These are phyloP conservation scores for Panaeolus papilionaceus DNA, from an alignment of 768 basidiomycete species.

Conservation along the genomic window DNA sequence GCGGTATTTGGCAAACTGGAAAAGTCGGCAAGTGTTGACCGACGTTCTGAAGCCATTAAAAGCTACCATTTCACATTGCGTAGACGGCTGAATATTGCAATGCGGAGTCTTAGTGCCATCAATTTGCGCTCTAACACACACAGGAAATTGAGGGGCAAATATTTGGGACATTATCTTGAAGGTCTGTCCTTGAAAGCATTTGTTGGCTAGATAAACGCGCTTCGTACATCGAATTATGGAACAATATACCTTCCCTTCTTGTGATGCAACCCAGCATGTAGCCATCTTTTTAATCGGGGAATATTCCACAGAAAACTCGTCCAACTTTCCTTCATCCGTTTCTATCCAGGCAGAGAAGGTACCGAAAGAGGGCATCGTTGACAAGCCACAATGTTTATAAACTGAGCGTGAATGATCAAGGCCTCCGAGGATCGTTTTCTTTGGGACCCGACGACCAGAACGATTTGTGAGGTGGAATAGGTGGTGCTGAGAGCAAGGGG, in stretches of 20 bases:
- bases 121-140: neutral
- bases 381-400: no score
- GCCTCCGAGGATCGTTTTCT: no score
- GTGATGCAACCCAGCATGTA: neutral
- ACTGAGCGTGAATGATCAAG: no score
- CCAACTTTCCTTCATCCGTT: neutral
- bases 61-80: neutral
- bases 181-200: neutral
- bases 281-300: neutral
- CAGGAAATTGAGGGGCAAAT: neutral
- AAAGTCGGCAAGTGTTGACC: neutral
- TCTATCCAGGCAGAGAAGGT: slow-evolving; percentile 2
- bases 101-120: neutral
- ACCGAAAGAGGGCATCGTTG: neutral
- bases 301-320: neutral
- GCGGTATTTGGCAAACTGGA: neutral
- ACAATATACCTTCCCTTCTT: neutral
- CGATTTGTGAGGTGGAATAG: no score
- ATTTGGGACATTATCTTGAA: neutral
- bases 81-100: neutral
- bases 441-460: no score
- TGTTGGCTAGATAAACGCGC: no score
- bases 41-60: neutral
- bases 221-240: no score
- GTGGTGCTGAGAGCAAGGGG: no score